These are phyloP conservation scores for Juglanconis juglandina DNA, from an alignment of 2,329 filamentous ascomycete genomes.

Conservation along the genomic window DNA sequence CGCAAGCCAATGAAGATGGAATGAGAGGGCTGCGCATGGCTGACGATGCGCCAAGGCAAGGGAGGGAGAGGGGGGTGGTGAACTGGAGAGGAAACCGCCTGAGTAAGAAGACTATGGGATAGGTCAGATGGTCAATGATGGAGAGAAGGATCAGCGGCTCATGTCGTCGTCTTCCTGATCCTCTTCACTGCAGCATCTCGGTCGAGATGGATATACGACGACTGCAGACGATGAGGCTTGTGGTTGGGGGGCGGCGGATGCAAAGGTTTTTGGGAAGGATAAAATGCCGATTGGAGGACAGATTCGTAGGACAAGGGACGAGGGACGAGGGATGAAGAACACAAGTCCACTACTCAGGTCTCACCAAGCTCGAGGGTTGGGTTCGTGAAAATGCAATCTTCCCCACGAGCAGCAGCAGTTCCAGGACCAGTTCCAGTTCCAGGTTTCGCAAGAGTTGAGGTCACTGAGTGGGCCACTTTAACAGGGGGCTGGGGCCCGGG, in stretches of 20 bases:
- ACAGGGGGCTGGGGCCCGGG: background rate
- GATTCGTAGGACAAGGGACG: background rate
- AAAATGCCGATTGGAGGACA: slow-evolving; percentile 4
- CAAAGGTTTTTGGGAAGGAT: background rate
- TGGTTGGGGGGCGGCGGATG: background rate
- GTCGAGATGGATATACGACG: background rate
- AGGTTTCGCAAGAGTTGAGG: background rate
- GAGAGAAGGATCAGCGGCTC: background rate
- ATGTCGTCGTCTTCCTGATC: background rate
- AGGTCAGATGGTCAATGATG: background rate
- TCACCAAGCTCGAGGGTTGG: background rate
- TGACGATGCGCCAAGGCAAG: slow-evolving; percentile 6
- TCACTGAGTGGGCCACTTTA: background rate
- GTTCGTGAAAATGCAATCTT: background rate
- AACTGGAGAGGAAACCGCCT: background rate
- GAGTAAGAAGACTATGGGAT: background rate
- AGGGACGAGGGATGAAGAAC: background rate
- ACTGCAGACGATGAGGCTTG: background rate
- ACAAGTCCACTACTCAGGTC: background rate
- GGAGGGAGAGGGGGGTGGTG: background rate
- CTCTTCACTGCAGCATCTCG: background rate
- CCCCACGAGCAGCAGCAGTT: too few relatives aligned
- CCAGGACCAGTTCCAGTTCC: background rate
- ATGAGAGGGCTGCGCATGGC: slow-evolving; percentile 11
- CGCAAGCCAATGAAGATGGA: slow-evolving; percentile 13